Conservation (phyloP, 2,329 filamentous ascomycete genomes). For the Aureobasidium zeae region DNA sequence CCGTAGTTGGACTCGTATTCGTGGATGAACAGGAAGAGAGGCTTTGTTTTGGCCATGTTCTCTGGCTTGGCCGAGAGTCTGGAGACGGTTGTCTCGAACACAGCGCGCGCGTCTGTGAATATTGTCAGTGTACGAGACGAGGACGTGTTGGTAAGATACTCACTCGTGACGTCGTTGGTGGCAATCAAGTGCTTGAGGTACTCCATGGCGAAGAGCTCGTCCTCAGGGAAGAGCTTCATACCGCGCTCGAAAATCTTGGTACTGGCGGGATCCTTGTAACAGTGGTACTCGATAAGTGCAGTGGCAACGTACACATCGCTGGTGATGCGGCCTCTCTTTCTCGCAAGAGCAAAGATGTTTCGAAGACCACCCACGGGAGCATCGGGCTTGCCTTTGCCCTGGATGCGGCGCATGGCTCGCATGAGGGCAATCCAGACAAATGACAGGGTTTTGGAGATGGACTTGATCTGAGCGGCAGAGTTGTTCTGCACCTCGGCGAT, state of each 20-base stretch:
- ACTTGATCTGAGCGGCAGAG: constrained; percentile 61
- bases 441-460: constrained; percentile 76
- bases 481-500: constrained; percentile 53
- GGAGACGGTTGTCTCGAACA: constrained; percentile 90
- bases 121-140: constrained; percentile 17
- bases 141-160: constrained; percentile 32
- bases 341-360: constrained; percentile 80
- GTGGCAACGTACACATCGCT: constrained; percentile 93
- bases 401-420: constrained; percentile 84
- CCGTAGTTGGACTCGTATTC: constrained; percentile 92
- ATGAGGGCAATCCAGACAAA: constrained; percentile 93
- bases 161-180: constrained; percentile 87
- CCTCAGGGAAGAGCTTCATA: constrained; percentile 84
- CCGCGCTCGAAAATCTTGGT: constrained; percentile 95
- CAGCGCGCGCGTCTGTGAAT: constrained; percentile 71
- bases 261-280: constrained; percentile 87
- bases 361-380: constrained; percentile 62
- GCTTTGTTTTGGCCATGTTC: constrained; percentile 64
- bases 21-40: constrained; percentile 85
- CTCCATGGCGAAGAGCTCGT: constrained; percentile 86
- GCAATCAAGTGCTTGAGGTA: constrained; percentile 92
- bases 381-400: constrained; percentile 58
- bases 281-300: constrained; percentile 86
- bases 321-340: constrained; percentile 76
- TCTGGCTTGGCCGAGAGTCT: constrained; percentile 70